Evolutionary conservation across 2,329 filamentous ascomycete genomes (phyloP).

Genomic region (Aurifilum marmelostoma): DNA sequence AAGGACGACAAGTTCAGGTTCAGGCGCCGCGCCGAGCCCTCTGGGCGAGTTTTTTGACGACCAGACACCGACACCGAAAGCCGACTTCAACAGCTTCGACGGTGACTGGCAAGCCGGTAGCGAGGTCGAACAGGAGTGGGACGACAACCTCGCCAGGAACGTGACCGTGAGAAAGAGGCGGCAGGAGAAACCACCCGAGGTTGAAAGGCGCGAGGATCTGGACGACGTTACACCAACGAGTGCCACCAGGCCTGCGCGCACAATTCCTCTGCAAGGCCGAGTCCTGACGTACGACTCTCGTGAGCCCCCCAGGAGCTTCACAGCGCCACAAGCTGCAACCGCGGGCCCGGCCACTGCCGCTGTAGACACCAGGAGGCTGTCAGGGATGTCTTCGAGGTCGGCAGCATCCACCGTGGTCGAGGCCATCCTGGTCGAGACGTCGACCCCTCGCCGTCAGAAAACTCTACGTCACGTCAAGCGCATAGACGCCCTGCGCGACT

Average conservation of each 20-base stretch:
- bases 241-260: slow-evolving; percentile 53
- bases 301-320: slow-evolving; percentile 37
- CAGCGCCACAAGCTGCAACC: slow-evolving; percentile 32
- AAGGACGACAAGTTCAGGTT: slow-evolving; percentile 46
- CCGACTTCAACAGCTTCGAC: slow-evolving; percentile 60
- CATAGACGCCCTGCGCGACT: slow-evolving; percentile 53
- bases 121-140: slow-evolving; percentile 59
- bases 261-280: slow-evolving; percentile 50
- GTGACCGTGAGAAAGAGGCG: slow-evolving; percentile 55
- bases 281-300: slow-evolving; percentile 44
- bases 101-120: slow-evolving; percentile 57
- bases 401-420: slow-evolving; percentile 60
- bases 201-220: slow-evolving; percentile 44
- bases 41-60: slow-evolving; percentile 45
- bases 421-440: slow-evolving; percentile 58
- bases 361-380: slow-evolving; percentile 53
- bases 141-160: slow-evolving; percentile 57
- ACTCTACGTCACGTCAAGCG: slow-evolving; percentile 67
- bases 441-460: slow-evolving; percentile 49
- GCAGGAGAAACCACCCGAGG: slow-evolving; percentile 35
- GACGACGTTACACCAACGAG: slow-evolving; percentile 56
- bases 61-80: slow-evolving; percentile 47
- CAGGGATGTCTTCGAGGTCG: slow-evolving; percentile 58
- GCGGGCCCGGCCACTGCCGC: slow-evolving; percentile 40
- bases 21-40: slow-evolving; percentile 47